Evolutionary conservation across 1,284 basidiomycete species (phyloP).

Genomic region (Rhodotorula mucilaginosa): DNA sequence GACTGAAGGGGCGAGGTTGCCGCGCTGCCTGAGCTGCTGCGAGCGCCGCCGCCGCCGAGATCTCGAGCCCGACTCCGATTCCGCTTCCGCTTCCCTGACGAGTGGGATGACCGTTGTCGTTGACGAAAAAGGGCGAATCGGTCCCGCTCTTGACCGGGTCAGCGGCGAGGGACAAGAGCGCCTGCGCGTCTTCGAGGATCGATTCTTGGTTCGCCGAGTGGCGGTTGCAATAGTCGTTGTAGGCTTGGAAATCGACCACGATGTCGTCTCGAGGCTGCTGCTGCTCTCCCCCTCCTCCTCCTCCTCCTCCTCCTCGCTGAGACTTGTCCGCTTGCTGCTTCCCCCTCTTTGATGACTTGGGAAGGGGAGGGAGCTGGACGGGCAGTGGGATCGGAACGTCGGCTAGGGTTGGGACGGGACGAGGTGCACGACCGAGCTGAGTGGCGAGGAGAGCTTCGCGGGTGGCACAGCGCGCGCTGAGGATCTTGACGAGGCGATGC

Average conservation of each 20-base stretch:
- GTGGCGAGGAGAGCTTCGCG: background rate
- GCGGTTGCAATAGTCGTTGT: background rate
- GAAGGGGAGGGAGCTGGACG: background rate
- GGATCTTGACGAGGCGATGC: background rate
- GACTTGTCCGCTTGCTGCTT: background rate
- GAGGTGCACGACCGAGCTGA: background rate
- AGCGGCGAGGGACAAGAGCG: conserved; percentile 8
- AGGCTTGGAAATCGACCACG: background rate
- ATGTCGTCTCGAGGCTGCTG: background rate
- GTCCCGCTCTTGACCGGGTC: background rate
- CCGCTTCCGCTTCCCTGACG: too few relatives aligned
- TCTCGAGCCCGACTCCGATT: background rate
- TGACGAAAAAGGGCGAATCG: too few relatives aligned
- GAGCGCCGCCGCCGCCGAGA: background rate
- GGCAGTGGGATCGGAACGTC: background rate
- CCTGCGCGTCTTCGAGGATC: conserved; percentile 8
- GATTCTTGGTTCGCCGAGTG: background rate
- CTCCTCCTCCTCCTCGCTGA: background rate
- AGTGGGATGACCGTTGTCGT: too few relatives aligned
- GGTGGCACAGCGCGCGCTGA: background rate
- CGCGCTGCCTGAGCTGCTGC: background rate
- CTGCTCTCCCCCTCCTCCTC: background rate
- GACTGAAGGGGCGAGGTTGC: background rate
- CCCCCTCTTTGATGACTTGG: background rate
- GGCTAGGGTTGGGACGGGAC: background rate